These are phyloP conservation scores for Solanum chacoense DNA, from an alignment of 305 asterid species.

Conservation along the genomic window DNA sequence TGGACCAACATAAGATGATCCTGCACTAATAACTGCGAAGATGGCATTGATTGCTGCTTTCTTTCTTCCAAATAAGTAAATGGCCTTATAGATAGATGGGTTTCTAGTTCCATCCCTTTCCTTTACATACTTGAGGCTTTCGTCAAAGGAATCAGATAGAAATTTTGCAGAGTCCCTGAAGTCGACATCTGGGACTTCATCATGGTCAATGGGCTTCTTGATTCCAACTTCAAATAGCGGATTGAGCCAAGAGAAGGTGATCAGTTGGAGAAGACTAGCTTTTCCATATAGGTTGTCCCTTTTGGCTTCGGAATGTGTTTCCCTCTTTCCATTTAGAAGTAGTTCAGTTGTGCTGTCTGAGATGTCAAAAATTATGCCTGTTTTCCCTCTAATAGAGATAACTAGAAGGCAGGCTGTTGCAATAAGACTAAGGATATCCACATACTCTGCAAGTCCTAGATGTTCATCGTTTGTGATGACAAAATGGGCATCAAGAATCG, in stretches of 20 bases:
- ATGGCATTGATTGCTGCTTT: slow-evolving; percentile 78
- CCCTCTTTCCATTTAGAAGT: slow-evolving; percentile 44
- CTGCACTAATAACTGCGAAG: slow-evolving; percentile 70
- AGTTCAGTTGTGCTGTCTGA: slow-evolving; percentile 33
- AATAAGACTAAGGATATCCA: slow-evolving; percentile 35
- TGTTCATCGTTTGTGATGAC: slow-evolving; percentile 17
- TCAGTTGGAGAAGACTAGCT: slow-evolving; percentile 57
- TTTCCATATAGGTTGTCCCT: slow-evolving; percentile 59
- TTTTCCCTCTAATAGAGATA: slow-evolving; percentile 55
- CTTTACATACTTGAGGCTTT: slow-evolving; percentile 45
- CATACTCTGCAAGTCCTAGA: slow-evolving; percentile 32
- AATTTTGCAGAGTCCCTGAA: slow-evolving; percentile 60
- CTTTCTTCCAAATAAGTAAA: slow-evolving; percentile 58
- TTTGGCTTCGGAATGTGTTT: slow-evolving; percentile 24
- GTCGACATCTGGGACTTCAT: slow-evolving; percentile 83
- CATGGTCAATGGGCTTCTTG: slow-evolving; percentile 68
- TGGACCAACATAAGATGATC: slow-evolving; percentile 80
- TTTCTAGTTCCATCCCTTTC: slow-evolving; percentile 33
- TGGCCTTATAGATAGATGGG: slow-evolving; percentile 67
- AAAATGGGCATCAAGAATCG: slow-evolving; percentile 30
- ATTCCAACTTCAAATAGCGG: slow-evolving; percentile 69
- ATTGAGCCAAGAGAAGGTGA: slow-evolving; percentile 95
- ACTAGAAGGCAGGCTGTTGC: slow-evolving; percentile 44
- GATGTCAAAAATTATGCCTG: slow-evolving; percentile 16
- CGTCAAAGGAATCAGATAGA: slow-evolving; percentile 44